Base-by-base conservation (phyloP, 192 early-diverging fungal species). In the Podila clonocystis region DNA sequence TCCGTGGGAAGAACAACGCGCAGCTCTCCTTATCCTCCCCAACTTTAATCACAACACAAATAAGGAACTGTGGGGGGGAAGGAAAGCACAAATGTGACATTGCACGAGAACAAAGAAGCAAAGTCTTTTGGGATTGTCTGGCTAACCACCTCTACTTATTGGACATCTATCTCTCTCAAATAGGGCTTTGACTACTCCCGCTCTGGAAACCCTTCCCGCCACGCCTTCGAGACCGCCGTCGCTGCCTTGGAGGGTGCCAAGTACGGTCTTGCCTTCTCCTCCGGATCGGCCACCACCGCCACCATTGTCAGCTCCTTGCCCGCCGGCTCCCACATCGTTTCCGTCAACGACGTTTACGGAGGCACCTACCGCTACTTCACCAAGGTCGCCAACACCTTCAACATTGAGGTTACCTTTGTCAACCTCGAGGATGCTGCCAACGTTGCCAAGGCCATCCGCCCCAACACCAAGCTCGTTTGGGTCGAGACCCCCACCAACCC, bases 191-290 rank as follows among this genome's bases (percentile, higher is more conserved):
- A 94, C 73, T 95, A 94, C 86, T 95, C 95, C 59, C 90, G 93
- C 71, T 89, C 90, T 36, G 91, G 90, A 73, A 95, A 95, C 74
- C 95, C 95, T 29, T 94, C 92, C 61, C 89, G 94, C 45, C 70
- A 85, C 9, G 85, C 86, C 78, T 92, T 94, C 68, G 95, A 95
- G 88, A 86, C 83, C 17, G 97, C 98, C 38, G 90, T 99, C 22
- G 97, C 97, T 4, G 91, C 96, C 29, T 87, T 99, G 57, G 97
- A 99, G 87, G 86, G 91, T 68, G 98, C 82, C 68, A 94, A 96
- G 87, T 88, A 96, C 82, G 96, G 91, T 58, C 83, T 94, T 65
- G 94, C 94, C 38, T 96, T 95, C 75, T 84, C 93, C 11, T 95
- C 94, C 33, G 95, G 95, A 22, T 95, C 94, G n/a, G 90, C 94